A percentile compares a stretch with the other conserved stretches of the same genome.
phyloP scores from a whole-genome alignment of 1,139 yeast genomes.

The Geotrichum australiense region DNA sequence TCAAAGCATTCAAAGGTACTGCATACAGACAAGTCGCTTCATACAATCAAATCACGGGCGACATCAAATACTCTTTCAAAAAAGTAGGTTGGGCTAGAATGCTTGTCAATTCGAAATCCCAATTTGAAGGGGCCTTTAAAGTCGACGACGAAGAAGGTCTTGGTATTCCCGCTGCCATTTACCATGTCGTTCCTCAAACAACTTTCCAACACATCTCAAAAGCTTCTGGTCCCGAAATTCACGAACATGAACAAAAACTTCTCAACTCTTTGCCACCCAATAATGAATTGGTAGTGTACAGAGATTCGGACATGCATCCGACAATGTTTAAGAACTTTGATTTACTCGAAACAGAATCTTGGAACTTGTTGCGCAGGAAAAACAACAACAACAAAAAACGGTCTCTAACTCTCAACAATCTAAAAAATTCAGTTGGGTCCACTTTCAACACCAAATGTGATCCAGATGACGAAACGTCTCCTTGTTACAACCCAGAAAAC shows the following conservation, averaged over 20 bases:
- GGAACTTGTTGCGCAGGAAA: slow-evolving; percentile 4
- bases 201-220: slow-evolving; percentile 16
- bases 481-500: slow-evolving; percentile 13
- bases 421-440: too few relatives aligned
- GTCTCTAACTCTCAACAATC: background rate
- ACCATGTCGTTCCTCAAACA: slow-evolving; percentile 26
- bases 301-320: slow-evolving; percentile 31
- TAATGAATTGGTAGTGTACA: slow-evolving; percentile 28
- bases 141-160: slow-evolving; percentile 32
- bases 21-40: slow-evolving; percentile 28
- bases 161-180: slow-evolving; percentile 31
- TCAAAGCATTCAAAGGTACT: slow-evolving; percentile 25
- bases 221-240: slow-evolving; percentile 14
- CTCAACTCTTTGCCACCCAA: slow-evolving; percentile 12
- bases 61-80: slow-evolving; percentile 20
- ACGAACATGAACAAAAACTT: slow-evolving; percentile 22
- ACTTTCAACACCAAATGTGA: background rate
- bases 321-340: slow-evolving; percentile 16
- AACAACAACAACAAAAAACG: slow-evolving; percentile 1
- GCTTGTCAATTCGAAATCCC: slow-evolving; percentile 22
- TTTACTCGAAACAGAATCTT: slow-evolving; percentile 11
- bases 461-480: slow-evolving; percentile 9
- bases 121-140: slow-evolving; percentile 31
- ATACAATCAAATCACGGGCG: slow-evolving; percentile 22
- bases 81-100: slow-evolving; percentile 35